Percentiles rank a stretch among this genome's conserved stretches.
These are phyloP conservation scores for Saccharomyces hybrid DNA, from an alignment of 1,139 yeast genomes.

Conservation along the genomic window DNA sequence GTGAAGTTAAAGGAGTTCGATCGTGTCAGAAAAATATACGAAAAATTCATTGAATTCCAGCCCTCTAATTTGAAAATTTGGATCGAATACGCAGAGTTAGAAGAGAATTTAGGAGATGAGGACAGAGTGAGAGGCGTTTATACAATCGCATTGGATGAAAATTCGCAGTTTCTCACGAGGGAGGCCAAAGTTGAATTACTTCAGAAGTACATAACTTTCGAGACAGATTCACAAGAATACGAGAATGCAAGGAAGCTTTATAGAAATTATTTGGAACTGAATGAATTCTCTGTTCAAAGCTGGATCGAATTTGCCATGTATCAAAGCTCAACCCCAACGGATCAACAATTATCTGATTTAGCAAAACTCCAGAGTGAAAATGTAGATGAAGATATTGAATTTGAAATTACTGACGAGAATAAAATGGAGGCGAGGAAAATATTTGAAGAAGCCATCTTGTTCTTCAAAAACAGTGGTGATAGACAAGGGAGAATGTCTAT, in stretches of 20 bases:
- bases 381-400: conserved; percentile 28
- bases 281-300: conserved; percentile 35
- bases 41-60: conserved; percentile 49
- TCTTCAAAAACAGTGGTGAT: conserved; percentile 35
- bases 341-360: conserved; percentile 39
- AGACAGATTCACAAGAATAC: conserved; percentile 51
- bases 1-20: conserved; percentile 61
- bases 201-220: conserved; percentile 44
- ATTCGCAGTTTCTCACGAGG: conserved; percentile 10
- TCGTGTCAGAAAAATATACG: conserved; percentile 34
- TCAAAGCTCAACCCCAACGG: conserved; percentile 60
- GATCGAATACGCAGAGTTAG: conserved; percentile 61
- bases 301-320: conserved; percentile 70
- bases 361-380: conserved; percentile 32
- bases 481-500: conserved; percentile 45
- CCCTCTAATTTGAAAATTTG: conserved; percentile 41
- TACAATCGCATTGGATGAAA: conserved; percentile 39
- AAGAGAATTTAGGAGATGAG: conserved; percentile 29
- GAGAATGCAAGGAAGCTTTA: conserved; percentile 49
- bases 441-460: conserved; percentile 48
- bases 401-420: too few relatives aligned
- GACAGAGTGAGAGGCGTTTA: conserved; percentile 54
- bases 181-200: conserved; percentile 9
- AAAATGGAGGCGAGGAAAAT: conserved; percentile 41
- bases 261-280: conserved; percentile 35